A percentile compares a stretch with the other conserved stretches of the same genome.
Conservation (phyloP, 75 land plant genomes). For the Larix kaempferi region DNA sequence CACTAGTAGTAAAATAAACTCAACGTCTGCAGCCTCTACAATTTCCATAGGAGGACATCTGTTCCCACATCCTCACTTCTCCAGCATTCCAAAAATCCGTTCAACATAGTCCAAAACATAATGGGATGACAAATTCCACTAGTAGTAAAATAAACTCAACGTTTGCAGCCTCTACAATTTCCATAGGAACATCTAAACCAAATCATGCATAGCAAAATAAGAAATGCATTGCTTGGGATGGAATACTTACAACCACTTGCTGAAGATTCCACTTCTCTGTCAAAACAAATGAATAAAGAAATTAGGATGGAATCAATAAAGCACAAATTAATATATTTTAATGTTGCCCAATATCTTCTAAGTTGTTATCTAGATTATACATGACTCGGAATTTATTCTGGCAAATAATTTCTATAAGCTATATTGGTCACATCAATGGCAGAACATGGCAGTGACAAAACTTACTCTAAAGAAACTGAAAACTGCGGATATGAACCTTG, state of each 20-base stretch:
- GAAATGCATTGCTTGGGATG: background rate
- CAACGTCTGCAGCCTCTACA: background rate
- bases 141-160: too few species aligned
- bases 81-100: too few species aligned
- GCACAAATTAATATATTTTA: background rate
- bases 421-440: background rate
- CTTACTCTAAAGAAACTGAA: conserved; percentile 8
- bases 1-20: too few species aligned
- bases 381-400: background rate
- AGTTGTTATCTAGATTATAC: background rate
- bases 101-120: too few species aligned
- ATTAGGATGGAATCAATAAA: background rate
- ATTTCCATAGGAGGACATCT: too few species aligned
- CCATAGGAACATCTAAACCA: background rate
- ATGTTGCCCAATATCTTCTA: background rate
- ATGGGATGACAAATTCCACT: too few species aligned
- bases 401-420: background rate
- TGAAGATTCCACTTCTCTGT: background rate
- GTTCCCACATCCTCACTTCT: too few species aligned
- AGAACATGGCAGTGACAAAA: background rate
- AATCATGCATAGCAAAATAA: background rate
- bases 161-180: background rate
- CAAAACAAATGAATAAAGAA: background rate
- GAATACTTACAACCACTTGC: conserved; percentile 12
- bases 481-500: background rate